Base-by-base conservation (phyloP, 495 filamentous ascomycete genomes). In the Hyaloscypha variabilis region DNA sequence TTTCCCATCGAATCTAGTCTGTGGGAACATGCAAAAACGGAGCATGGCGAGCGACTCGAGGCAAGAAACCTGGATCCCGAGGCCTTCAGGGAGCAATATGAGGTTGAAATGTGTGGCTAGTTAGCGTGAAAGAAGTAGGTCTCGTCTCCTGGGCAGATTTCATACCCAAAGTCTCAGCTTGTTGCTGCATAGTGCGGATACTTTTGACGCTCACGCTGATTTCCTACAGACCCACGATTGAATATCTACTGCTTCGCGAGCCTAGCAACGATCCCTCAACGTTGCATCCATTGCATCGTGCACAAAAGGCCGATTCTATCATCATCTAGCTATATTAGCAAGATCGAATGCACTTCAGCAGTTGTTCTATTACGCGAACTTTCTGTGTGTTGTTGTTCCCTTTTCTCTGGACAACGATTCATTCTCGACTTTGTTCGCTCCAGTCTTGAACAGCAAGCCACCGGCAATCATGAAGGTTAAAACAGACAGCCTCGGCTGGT, bases 271-370 rank as follows among this genome's bases (percentile, higher is more conserved):
- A n/a, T n/a, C n/a, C n/a, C n/a, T n/a, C n/a, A n/a, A n/a, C n/a
- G n/a, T n/a, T n/a, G n/a, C n/a, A n/a, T n/a, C n/a, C n/a, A n/a
- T n/a, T n/a, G n/a, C n/a, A n/a, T n/a, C n/a, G n/a, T n/a, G n/a
- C n/a, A 23, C 50, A 23, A 23, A 10, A 10, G 93, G 92, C 0
- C 79, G 93, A 1, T 79, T 95, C 3, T 91, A 94, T 62, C 93
- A 96, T 74, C 91, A 95, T 72, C 80, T 94, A 6, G 93, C 90
- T 0, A 92, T 95, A 17, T 76, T 95, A 21, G 88, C 92, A 13
- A 80, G 91, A 3, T 90, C 90, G 0, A 88, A 92, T 69, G 78
- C 83, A 1, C 67, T 92, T 0, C 86, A 89, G 67, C 91, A 96
- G 71, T 75, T 95, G 0, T 93, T 87, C 63, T 89, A 88, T 68